Conservation (phyloP, 148 eudicot genomes). For the Salicornia ramosissima region DNA sequence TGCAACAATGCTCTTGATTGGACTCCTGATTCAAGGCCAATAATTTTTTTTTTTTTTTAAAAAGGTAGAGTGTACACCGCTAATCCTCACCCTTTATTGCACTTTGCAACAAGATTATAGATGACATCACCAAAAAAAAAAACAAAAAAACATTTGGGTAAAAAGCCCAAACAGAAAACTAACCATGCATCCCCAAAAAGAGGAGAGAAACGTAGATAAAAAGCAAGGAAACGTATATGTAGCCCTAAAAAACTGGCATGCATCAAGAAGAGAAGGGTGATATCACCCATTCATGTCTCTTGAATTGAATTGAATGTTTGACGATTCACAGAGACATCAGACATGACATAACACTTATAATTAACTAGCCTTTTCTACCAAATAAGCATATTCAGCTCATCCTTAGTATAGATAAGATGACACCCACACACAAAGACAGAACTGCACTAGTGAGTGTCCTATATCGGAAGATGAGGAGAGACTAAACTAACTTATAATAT, state of each 20-base stretch:
- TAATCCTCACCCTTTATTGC: background rate
- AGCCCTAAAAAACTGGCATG: constrained; percentile 21
- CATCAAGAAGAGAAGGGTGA: constrained; percentile 24
- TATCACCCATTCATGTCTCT: background rate
- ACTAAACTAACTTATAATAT: no score
- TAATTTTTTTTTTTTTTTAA: no score
- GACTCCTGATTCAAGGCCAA: no score
- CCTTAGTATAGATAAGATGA: no score
- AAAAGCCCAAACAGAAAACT: background rate
- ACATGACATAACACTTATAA: background rate
- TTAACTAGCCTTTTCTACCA: background rate
- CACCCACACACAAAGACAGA: no score
- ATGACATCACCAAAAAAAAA: background rate
- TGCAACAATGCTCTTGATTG: no score
- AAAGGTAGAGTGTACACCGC: background rate
- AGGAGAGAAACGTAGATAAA: constrained; percentile 19
- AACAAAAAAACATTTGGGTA: background rate
- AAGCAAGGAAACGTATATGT: constrained; percentile 17
- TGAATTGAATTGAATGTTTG: constrained; percentile 9
- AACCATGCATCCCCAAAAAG: constrained; percentile 2
- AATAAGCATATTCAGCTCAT: no score
- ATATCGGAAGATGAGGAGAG: no score
- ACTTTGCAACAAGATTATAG: background rate
- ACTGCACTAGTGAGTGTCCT: no score
- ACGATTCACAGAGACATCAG: constrained; percentile 6